These are phyloP conservation scores for Dipteronia dyeriana DNA, from an alignment of 345 rosid species.

Conservation along the genomic window DNA sequence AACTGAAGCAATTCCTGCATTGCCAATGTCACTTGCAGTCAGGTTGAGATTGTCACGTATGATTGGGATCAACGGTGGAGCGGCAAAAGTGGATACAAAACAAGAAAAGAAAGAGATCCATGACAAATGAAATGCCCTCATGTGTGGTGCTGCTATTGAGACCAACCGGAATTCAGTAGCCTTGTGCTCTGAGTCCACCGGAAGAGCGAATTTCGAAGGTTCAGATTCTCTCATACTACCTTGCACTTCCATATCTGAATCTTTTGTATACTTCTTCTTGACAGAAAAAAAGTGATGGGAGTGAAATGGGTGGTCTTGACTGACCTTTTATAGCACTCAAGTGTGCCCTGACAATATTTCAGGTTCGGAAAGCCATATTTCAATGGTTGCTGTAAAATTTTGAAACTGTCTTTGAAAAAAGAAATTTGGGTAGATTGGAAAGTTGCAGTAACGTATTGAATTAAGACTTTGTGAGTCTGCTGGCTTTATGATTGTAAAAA, in stretches of 20 bases:
- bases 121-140: constrained; percentile 85
- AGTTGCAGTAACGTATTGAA: not conserved
- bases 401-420: not conserved
- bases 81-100: constrained; percentile 85
- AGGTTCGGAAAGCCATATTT: no score
- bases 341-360: no score
- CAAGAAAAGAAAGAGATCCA: constrained; percentile 88
- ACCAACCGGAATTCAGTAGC: constrained; percentile 68
- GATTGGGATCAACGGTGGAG: constrained; percentile 85
- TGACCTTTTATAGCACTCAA: not conserved
- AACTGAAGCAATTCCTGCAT: constrained; percentile 90
- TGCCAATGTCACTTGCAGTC: constrained; percentile 83
- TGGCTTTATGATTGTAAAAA: constrained; percentile 8
- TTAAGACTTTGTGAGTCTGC: constrained; percentile 8
- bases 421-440: not conserved
- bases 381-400: not conserved
- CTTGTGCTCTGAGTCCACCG: constrained; percentile 82
- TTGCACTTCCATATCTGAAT: constrained; percentile 26
- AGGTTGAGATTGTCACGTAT: constrained; percentile 82
- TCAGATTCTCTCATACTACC: constrained; percentile 8
- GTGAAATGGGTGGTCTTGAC: not conserved
- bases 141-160: constrained; percentile 76
- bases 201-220: constrained; percentile 54
- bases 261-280: not conserved
- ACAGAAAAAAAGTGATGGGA: not conserved